Conservation (phyloP, 2,329 filamentous ascomycete genomes). For the Colletotrichum tofieldiae region DNA sequence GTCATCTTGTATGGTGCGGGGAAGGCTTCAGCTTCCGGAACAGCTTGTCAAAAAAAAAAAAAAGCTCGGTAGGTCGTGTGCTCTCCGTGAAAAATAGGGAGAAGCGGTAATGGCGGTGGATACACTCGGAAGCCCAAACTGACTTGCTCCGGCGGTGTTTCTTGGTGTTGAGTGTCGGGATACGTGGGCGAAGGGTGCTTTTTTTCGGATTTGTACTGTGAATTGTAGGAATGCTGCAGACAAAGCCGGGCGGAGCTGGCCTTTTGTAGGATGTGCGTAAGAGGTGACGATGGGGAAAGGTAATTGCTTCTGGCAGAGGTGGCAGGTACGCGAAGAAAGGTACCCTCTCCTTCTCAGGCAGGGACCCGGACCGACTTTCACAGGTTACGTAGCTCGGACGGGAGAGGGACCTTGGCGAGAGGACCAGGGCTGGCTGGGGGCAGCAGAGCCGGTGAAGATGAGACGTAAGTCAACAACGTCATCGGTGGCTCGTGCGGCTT, state of each 20-base stretch:
- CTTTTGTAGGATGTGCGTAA: slow-evolving; percentile 40
- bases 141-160: slow-evolving; percentile 37
- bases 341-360: slow-evolving; percentile 16
- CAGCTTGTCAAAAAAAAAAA: slow-evolving; percentile 9
- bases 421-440: slow-evolving; percentile 18
- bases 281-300: slow-evolving; percentile 42
- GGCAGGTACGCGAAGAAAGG: slow-evolving; percentile 28
- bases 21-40: slow-evolving; percentile 33
- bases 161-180: background rate
- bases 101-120: slow-evolving; percentile 1
- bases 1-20: slow-evolving; percentile 62
- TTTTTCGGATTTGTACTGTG: slow-evolving; percentile 19
- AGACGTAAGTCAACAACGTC: slow-evolving; percentile 45
- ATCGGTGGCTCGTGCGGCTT: slow-evolving; percentile 43
- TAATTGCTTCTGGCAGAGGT: slow-evolving; percentile 31
- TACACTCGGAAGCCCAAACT: slow-evolving; percentile 41
- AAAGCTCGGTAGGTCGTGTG: slow-evolving; percentile 30
- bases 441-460: slow-evolving; percentile 19
- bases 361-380: slow-evolving; percentile 9
- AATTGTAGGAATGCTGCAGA: slow-evolving; percentile 20
- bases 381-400: slow-evolving; percentile 27
- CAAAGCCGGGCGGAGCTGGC: slow-evolving; percentile 39
- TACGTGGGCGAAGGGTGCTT: background rate
- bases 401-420: slow-evolving; percentile 28
- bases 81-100: slow-evolving; percentile 11